Conservation (phyloP, 352 stramenopile genomes). For the Pythium aquatile region DNA sequence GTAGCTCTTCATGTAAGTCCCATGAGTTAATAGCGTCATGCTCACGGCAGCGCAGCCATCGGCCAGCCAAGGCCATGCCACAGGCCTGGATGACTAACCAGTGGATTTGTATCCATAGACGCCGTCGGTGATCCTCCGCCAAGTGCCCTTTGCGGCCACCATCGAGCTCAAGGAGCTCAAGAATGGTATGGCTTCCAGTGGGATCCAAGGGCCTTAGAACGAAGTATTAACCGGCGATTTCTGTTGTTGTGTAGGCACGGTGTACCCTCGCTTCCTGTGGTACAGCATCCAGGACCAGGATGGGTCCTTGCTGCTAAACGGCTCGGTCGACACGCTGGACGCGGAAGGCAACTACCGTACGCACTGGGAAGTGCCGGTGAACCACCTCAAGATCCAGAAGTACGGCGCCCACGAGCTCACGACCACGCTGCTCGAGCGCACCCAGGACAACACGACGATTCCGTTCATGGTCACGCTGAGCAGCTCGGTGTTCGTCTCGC, state of each 20-base stretch:
- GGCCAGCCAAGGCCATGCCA: neutral
- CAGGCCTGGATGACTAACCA: neutral
- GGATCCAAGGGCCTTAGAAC: neutral
- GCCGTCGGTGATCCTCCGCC: constrained; percentile 67
- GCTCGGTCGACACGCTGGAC: constrained; percentile 64
- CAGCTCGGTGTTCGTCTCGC: constrained; percentile 54
- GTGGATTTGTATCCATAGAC: constrained; percentile 31
- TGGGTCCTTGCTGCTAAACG: constrained; percentile 52
- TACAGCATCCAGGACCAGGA: constrained; percentile 56
- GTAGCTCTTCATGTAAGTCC: constrained; percentile 17
- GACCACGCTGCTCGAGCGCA: constrained; percentile 37
- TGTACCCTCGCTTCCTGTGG: constrained; percentile 61
- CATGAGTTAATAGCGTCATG: neutral
- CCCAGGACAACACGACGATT: constrained; percentile 33
- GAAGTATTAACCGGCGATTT: neutral
- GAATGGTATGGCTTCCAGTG: constrained; percentile 42
- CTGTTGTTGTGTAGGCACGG: constrained; percentile 37
- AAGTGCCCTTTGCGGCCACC: constrained; percentile 63
- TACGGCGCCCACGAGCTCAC: constrained; percentile 56
- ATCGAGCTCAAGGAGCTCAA: constrained; percentile 71
- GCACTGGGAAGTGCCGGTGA: constrained; percentile 34
- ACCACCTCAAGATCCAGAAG: constrained; percentile 42
- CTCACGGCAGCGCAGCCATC: neutral
- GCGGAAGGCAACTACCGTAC: constrained; percentile 62
- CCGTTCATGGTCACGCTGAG: constrained; percentile 38